phyloP scores from a whole-genome alignment of 1,284 basidiomycete genomes.

The Heterobasidion occidentale region DNA sequence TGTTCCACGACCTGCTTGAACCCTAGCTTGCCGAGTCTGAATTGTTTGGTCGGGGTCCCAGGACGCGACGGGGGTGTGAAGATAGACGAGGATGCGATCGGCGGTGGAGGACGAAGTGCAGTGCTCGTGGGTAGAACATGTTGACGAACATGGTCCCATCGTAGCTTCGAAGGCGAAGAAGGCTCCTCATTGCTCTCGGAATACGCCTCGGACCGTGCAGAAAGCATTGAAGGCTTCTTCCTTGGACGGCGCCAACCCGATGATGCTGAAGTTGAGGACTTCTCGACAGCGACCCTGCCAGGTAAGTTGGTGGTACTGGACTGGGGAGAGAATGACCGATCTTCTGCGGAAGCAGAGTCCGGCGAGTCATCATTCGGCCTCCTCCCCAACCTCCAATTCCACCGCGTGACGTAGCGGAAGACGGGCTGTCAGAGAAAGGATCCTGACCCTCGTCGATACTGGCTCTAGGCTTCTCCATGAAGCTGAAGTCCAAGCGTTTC shows the following conservation, averaged over 20 bases:
- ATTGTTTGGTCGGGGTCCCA: slow-evolving; percentile 37
- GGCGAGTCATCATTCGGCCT: background rate
- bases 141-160: slow-evolving; percentile 46
- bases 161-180: slow-evolving; percentile 32
- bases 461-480: background rate
- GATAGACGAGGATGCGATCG: slow-evolving; percentile 15
- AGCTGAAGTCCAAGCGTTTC: background rate
- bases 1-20: slow-evolving; percentile 57
- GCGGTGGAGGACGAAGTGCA: slow-evolving; percentile 14
- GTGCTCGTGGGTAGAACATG: slow-evolving; percentile 35
- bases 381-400: background rate
- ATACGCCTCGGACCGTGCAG: slow-evolving; percentile 2
- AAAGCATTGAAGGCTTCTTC: slow-evolving; percentile 11
- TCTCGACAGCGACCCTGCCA: background rate
- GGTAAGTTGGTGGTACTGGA: background rate
- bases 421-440: background rate
- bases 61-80: slow-evolving; percentile 21
- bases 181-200: slow-evolving; percentile 11
- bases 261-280: background rate
- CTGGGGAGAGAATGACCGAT: background rate
- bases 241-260: slow-evolving; percentile 3
- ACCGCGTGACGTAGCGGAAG: background rate
- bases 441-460: background rate
- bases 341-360: background rate
- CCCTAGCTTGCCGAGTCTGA: slow-evolving; percentile 41